Base-by-base conservation (phyloP, 1,139 yeast genomes). In the Nadsonia starkeyi-henricii region DNA sequence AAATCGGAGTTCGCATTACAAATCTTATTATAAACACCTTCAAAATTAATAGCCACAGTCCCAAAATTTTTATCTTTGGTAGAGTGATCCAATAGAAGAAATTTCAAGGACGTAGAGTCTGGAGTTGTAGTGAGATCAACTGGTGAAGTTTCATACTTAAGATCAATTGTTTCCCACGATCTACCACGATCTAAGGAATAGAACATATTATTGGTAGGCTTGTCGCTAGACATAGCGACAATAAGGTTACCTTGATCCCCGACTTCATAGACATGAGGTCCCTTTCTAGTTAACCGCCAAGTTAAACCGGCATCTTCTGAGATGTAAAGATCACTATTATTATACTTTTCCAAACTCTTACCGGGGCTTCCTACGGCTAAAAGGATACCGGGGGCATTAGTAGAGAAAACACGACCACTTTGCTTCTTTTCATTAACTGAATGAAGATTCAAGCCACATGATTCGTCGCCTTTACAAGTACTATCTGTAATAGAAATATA, bases 211-310 rank as follows among this genome's bases (percentile, higher is more conserved):
- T 55, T 54, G 12, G 60, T 51, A 18, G 52, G 48, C 13, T 56
- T 58, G 17, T 52, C 56, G 46, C 64, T 70, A 18, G 79, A 79
- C 5, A 78, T 68, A 2, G 88, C 85, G 1, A 84, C 67, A 43
- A 85, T 73, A 3, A 85, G 62, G 60, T 85, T 85, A 46, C 95
- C 96, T 51, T 77, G 76, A 62, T 86, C 95, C 49, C 93, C 95
- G 65, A 79, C 81, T 0, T 81, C 71, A 55, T 75, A 79, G 3
- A 71, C 58, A 44, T 78, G 70, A 1, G 88, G 78, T 42, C 70
- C 74, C 42, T 77, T 76, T 23, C 79, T 58, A 0, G 79, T 75
- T 50, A 69, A 61, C 42, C 63, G 64, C 96, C 96, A 88, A 0
- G 80, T 67, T 7, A 72, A 63, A 20, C 96, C 96, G 41, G 88